A percentile compares a stretch with the other conserved stretches of the same genome.
Conservation (phyloP, 305 asterid genomes). For the Fraxinus sp. region DNA sequence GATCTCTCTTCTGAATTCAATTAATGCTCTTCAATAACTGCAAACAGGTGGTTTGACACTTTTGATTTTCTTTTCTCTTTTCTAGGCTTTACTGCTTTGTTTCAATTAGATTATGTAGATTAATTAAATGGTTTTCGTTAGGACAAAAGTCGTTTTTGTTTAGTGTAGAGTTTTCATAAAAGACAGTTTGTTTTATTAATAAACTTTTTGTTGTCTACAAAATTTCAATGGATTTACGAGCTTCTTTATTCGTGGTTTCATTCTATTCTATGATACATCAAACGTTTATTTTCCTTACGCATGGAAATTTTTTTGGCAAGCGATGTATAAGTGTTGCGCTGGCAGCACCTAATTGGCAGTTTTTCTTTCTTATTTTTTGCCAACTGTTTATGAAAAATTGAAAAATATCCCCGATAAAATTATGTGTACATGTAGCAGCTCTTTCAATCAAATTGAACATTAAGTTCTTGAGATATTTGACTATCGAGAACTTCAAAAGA, state of each 20-base stretch:
- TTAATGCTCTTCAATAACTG: slow-evolving; percentile 30
- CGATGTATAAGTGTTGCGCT: no score
- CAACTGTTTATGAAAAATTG: no score
- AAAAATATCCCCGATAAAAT: no score
- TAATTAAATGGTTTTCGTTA: neutral
- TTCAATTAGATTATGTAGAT: neutral
- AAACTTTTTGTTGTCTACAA: neutral
- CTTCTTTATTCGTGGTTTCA: neutral
- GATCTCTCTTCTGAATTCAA: slow-evolving; percentile 25
- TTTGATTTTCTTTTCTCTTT: neutral
- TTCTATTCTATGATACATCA: no score
- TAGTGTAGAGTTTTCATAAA: neutral
- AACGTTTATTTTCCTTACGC: no score
- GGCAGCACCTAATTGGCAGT: no score
- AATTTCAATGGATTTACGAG: neutral
- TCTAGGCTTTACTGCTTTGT: neutral
- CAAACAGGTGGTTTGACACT: neutral
- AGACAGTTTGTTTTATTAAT: neutral
- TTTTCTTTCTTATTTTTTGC: no score
- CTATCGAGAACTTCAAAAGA: neutral
- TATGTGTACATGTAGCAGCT: no score
- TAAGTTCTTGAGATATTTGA: neutral
- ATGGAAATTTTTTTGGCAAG: no score
- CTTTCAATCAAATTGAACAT: neutral
- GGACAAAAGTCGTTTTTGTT: neutral